Conservation (phyloP, 2,329 filamentous ascomycete genomes). For the Pseudopithomyces maydicus region DNA sequence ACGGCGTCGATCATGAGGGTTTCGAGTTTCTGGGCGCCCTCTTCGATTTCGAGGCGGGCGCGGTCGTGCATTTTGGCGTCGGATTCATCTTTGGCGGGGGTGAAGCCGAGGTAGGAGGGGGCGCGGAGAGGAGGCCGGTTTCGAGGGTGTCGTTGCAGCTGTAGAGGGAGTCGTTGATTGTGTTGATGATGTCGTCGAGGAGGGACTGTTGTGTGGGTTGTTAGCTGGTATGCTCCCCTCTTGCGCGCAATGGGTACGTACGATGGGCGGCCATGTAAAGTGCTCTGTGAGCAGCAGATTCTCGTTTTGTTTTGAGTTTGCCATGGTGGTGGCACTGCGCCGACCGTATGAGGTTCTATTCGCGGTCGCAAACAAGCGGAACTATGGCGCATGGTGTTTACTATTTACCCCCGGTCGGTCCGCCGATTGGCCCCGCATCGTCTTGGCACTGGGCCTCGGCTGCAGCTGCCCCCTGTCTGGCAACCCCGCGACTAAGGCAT, state of each 20-base stretch:
- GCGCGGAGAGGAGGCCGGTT: slow-evolving; percentile 74
- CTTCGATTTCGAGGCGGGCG: slow-evolving; percentile 76
- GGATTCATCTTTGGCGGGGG: slow-evolving; percentile 49
- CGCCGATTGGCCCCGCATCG: slow-evolving; percentile 9
- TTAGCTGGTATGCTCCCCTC: not conserved
- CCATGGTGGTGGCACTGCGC: slow-evolving; percentile 39
- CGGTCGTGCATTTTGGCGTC: slow-evolving; percentile 51
- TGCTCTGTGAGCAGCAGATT: slow-evolving; percentile 86
- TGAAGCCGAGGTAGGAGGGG: slow-evolving; percentile 84
- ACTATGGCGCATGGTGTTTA: slow-evolving; percentile 8
- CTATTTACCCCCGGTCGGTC: slow-evolving; percentile 7
- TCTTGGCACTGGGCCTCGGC: slow-evolving; percentile 7
- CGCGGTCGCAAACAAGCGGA: not conserved
- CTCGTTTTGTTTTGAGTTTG: slow-evolving; percentile 51
- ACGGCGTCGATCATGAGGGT: slow-evolving; percentile 56
- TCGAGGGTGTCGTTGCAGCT: slow-evolving; percentile 88
- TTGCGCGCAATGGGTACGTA: slow-evolving; percentile 51
- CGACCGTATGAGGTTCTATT: no score
- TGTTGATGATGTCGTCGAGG: slow-evolving; percentile 98
- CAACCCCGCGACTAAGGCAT: not conserved
- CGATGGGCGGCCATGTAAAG: slow-evolving; percentile 90
- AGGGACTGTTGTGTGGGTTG: slow-evolving; percentile 66
- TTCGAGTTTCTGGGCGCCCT: slow-evolving; percentile 65
- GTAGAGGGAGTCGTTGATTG: slow-evolving; percentile 90
- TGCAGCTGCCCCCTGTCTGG: not conserved